Evolutionary conservation across 2,329 filamentous ascomycete genomes (phyloP), one percentile per base, ranked within the genome.

Genomic region (Exserohilum turcica): DNA sequence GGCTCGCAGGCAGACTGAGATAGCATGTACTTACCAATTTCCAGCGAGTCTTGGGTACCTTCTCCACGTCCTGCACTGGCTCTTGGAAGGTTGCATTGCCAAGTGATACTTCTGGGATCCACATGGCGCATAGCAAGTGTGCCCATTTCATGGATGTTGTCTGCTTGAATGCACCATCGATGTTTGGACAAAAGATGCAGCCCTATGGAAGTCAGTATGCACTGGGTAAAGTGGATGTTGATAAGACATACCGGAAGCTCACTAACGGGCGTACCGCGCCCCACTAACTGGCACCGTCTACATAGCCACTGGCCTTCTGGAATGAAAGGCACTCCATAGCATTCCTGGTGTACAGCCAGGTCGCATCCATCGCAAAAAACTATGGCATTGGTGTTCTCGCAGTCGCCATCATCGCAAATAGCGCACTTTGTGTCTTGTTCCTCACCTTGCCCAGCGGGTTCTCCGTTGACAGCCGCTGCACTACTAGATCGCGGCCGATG

Each of bases 281-380:
- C 94, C 72, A 97, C 93, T 57, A 97, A 82, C 77, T 97, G 92
- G 77, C 94, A 99, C 76, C 97, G 96, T 51, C 94, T 86, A 77
- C 94, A 99, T 42, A 97, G 84, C 94, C 94, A 99, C 75, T 99
- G 94, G 15, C 94, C 94, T 77, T 99, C 94, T 2, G 94, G 94
- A 61, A 99, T 99, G 74, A 97, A 99, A 1, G 94, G 94, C 40
- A 99, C 94, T 50, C 94, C 94, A 71, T 99, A 99, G 76, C 94
- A 99, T 78, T 99, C 94, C 74, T 99, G 94, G 75, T 99, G 94
- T 8, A 99, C 94, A 3, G 94, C 94, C 45, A 99, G 80, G 75
- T 99, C 95, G 76, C 94, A 99, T 3, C 94, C 94, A 72, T 99
- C 94, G 73, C 94, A 99, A 71, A 99, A 99, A 18, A 99, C 94